A percentile compares a stretch with the other conserved stretches of the same genome.
phyloP scores from a whole-genome alignment of 1,284 basidiomycete species.

The Apiotrichum porosum region DNA sequence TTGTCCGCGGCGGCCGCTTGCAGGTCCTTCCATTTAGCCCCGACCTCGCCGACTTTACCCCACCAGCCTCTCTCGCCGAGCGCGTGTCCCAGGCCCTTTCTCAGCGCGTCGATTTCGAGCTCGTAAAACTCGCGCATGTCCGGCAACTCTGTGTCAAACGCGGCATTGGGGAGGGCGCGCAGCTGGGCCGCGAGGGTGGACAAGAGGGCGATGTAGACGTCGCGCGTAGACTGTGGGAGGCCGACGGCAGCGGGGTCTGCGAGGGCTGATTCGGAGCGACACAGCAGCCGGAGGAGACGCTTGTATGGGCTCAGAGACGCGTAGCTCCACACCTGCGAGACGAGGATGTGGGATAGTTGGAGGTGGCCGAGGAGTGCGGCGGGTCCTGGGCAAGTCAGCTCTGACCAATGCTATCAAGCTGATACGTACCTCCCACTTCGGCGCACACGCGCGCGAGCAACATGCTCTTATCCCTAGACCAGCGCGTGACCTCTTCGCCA shows the following conservation, averaged over 20 bases:
- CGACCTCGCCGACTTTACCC: conserved; percentile 5
- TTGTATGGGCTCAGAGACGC: conserved; percentile 47
- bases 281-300: conserved; percentile 43
- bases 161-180: conserved; percentile 33
- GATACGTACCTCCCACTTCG: conserved; percentile 38
- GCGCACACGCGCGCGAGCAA: conserved; percentile 35
- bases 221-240: not conserved
- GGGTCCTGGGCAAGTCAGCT: conserved; percentile 31
- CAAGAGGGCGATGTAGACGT: conserved; percentile 19
- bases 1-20: conserved; percentile 14
- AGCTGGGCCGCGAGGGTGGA: conserved; percentile 40
- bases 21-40: conserved; percentile 11
- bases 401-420: not conserved
- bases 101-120: conserved; percentile 40
- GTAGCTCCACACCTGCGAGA: conserved; percentile 49
- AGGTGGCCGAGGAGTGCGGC: conserved; percentile 42
- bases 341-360: conserved; percentile 49
- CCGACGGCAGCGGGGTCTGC: conserved; percentile 2
- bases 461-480: conserved; percentile 50
- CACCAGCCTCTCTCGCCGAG: conserved; percentile 10
- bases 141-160: conserved; percentile 49
- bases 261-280: conserved; percentile 28
- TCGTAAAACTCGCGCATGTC: conserved; percentile 46
- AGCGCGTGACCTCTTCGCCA: conserved; percentile 47
- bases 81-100: conserved; percentile 20